Evolutionary conservation across 2,329 filamentous ascomycete species (phyloP), one percentile per base, ranked within the genome.

Genomic region (Venturia asperata): DNA sequence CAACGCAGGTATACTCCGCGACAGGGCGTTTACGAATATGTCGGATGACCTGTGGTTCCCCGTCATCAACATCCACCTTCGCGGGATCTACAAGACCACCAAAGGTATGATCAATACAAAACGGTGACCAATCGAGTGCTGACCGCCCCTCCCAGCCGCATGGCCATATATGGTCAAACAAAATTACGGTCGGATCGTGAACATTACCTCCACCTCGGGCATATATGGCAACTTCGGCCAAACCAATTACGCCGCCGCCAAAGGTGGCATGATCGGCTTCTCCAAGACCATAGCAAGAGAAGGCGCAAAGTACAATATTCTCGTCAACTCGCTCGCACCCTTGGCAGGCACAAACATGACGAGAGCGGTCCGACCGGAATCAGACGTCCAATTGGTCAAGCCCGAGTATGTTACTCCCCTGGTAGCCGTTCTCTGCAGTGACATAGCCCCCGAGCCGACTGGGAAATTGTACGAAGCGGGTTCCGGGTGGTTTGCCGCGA

Each of bases 201-300:
- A 99, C 83, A 99, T 94, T 61, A 94, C 94, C 49, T 96, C 91
- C 43, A 97, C 94, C 61, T 95, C 90, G 71, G 94, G 94, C 78
- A 96, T 99, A 77, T 99, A 99, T 76, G 94, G 94, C 71, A 99
- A 97, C 84, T 99, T 99, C 76, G 94, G 94, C 68, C 94, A 99
- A 79, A 91, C 93, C 73, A 99, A 99, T 83, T 99, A 99, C 77
- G 85, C 94, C 68, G 91, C 93, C 58, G 74, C 78, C 60, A 78
- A 77, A 69, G 75, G 68, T 70, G 94, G 91, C 79, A 97, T 99
- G 69, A 87, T 99, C 52, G 94, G 94, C 67, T 91, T 99, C 82
- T 96, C 92, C 55, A 90, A 91, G 71, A 91, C 94, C 62, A 85
- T 97, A 64, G 94, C 94, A 64, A 84, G 94, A 62, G 94, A 99